Conservation (phyloP, 495 filamentous ascomycete species). For the Talaromyces trachyspermus region DNA sequence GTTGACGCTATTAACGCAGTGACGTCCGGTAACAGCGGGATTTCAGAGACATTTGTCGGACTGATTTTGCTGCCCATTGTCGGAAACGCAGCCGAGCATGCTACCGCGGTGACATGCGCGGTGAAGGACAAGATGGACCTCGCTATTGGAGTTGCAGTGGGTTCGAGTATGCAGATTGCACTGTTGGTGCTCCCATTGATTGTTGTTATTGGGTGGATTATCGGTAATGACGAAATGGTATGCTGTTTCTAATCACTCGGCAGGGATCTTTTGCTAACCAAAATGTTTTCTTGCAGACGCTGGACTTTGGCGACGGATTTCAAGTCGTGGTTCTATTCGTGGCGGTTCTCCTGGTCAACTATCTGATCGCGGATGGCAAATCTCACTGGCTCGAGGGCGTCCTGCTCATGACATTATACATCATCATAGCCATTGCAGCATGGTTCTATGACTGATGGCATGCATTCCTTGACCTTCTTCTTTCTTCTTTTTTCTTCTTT, state of each 20-base stretch:
- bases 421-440: conserved; percentile 59
- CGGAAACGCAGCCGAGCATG: conserved; percentile 83
- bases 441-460: conserved; percentile 31
- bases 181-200: conserved; percentile 70
- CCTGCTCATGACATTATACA: conserved; percentile 63
- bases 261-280: too few relatives aligned
- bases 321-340: conserved; percentile 77
- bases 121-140: conserved; percentile 90
- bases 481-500: too few relatives aligned
- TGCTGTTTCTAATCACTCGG: not conserved
- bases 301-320: conserved; percentile 69
- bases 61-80: conserved; percentile 85
- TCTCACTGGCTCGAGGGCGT: conserved; percentile 68
- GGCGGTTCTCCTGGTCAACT: conserved; percentile 65
- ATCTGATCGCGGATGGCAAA: conserved; percentile 61
- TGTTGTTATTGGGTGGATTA: conserved; percentile 75
- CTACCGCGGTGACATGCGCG: conserved; percentile 78
- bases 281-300: too few relatives aligned
- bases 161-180: conserved; percentile 82
- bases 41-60: conserved; percentile 73
- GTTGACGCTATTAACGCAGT: conserved; percentile 67
- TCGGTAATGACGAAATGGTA: conserved; percentile 49
- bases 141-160: conserved; percentile 76
- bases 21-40: conserved; percentile 39
- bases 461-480: too few relatives aligned